Conservation (phyloP, 2,329 filamentous ascomycete genomes). For the Penicillium sp. region DNA sequence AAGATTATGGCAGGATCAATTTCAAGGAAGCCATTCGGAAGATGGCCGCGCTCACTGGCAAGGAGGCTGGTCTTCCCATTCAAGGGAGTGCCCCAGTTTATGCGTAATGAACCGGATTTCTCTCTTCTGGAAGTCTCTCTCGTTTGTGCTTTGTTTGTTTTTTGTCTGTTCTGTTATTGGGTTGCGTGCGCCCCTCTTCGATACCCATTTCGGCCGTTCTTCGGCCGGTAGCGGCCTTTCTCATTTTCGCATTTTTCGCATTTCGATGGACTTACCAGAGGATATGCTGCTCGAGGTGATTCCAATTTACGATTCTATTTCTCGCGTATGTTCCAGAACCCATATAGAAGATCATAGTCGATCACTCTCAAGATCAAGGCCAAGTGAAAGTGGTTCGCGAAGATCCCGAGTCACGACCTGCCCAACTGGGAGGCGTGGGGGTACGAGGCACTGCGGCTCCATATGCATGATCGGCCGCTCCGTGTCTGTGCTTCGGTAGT, state of each 20-base stretch:
- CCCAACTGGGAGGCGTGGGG: conserved; percentile 9
- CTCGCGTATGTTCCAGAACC: not conserved
- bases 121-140: not conserved
- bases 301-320: too few species aligned
- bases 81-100: conserved; percentile 18
- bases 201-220: conserved; percentile 8
- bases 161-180: not conserved
- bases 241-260: too few species aligned
- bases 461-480: conserved; percentile 22
- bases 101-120: conserved; percentile 18
- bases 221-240: not conserved
- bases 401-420: conserved; percentile 10
- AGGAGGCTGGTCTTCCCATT: conserved; percentile 16
- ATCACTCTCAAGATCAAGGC: not conserved
- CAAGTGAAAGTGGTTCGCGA: not conserved
- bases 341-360: not conserved
- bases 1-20: conserved; percentile 39
- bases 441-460: conserved; percentile 13
- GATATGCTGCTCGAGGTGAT: too few species aligned
- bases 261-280: too few species aligned
- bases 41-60: conserved; percentile 34
- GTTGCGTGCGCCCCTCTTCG: not conserved
- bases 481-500: conserved; percentile 21
- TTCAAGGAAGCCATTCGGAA: conserved; percentile 38
- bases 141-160: not conserved